A percentile compares a stretch with the other conserved stretches of the same genome.
Conservation (phyloP, 2,329 filamentous ascomycete genomes). For the Nemania sp. region DNA sequence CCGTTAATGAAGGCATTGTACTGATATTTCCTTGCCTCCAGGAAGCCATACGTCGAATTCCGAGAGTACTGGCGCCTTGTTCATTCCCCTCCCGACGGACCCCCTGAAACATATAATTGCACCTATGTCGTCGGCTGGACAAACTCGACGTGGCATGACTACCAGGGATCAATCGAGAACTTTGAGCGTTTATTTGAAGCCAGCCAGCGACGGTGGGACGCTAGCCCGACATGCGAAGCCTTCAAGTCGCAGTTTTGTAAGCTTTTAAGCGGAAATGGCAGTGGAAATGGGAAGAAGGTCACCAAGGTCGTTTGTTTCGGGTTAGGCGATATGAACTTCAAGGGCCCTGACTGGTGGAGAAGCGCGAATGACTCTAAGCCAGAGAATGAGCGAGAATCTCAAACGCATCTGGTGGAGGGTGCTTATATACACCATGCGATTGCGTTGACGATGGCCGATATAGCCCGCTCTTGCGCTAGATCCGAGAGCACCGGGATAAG, state of each 20-base stretch:
- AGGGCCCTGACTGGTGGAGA: conserved; percentile 28
- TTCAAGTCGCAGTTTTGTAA: conserved; percentile 28
- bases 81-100: conserved; percentile 21
- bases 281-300: conserved; percentile 27
- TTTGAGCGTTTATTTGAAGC: conserved; percentile 22
- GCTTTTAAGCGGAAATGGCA: conserved; percentile 17
- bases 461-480: conserved; percentile 15
- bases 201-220: conserved; percentile 24
- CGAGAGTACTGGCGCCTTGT: conserved; percentile 32
- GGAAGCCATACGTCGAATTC: conserved; percentile 31
- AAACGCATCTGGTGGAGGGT: conserved; percentile 19
- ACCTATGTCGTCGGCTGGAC: conserved; percentile 36
- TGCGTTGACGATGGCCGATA: conserved; percentile 32
- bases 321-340: conserved; percentile 31
- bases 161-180: conserved; percentile 23
- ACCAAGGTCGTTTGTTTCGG: conserved; percentile 36
- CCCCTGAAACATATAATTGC: conserved; percentile 33
- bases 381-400: conserved; percentile 19
- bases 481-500: conserved; percentile 9
- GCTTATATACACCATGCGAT: conserved; percentile 31
- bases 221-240: conserved; percentile 28
- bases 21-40: conserved; percentile 16
- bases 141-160: conserved; percentile 28
- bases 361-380: conserved; percentile 16
- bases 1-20: neutral